Evolutionary conservation across 257 asterid species (phyloP), one percentile per base, ranked within the genome.

Genomic region (Solanum piurae): DNA sequence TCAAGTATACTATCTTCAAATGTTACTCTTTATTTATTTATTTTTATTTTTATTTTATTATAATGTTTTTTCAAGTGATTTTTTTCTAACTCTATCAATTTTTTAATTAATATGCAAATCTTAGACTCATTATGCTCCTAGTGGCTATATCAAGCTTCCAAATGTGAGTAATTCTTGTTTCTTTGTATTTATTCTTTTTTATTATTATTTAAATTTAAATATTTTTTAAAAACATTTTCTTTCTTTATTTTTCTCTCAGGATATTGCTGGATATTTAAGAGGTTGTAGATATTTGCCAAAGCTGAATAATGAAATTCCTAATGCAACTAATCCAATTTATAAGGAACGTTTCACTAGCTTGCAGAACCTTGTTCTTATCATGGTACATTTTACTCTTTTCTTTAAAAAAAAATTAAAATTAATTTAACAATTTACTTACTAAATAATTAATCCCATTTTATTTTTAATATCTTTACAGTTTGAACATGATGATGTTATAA

Each of bases 61-160:
- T 40, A 14, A 76, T 38, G 29, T 76, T 76, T 38, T 52, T 12
- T 38, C 9, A 60, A 27, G 20, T 27, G 4, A 25, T 38, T 37
- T 18, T 37, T 85, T 84, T 64, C 66, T 84, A 44, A 33, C 58
- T 2, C 9, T 38, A 29, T 64, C 11, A 18, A 10, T 74, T 44
- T 62, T 44, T 62, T 62, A 27, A 58, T 62, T 87, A 75, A 58
- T 62, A 16, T 62, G 69, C 84, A 25, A 44, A 62, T 87, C 36
- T 73, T 83, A 87, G 91, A 80, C 85, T 37, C 89, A 18, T 2
- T 66, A 87, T 34, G 91, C 88, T 21, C 91, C 91, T 4, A 89
- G 91, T 89, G 91, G 91, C 31, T 89, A 89, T 77, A 58, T 58
- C 34, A 89, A 85, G 88, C 44, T 89, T 62, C 89, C 91, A 68